Evolutionary conservation across 352 stramenopile species (phyloP).

Genomic region (Pythium chondricola): DNA sequence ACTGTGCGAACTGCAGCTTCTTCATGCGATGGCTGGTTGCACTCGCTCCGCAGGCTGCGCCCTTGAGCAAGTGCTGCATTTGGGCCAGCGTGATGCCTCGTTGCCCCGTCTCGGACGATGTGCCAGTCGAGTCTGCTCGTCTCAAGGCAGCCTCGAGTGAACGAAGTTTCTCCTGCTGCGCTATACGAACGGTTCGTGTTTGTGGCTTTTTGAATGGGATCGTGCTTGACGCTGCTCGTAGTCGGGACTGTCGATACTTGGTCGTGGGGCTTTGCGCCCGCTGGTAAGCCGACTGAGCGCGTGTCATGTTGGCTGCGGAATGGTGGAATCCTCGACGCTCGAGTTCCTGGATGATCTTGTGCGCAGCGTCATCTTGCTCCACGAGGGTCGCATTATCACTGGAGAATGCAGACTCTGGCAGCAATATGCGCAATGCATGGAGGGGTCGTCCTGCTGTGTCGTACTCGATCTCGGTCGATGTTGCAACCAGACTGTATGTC

Average conservation of each 20-base stretch:
- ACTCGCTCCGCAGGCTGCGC: background rate
- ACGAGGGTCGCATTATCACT: background rate
- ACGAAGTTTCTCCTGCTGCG: constrained; percentile 33
- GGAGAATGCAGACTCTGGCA: constrained; percentile 1
- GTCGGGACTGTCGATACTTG: too few relatives aligned
- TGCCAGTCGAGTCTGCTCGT: background rate
- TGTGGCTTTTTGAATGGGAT: too few relatives aligned
- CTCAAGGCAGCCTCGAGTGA: constrained; percentile 30
- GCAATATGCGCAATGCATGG: constrained; percentile 6
- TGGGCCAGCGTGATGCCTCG: constrained; percentile 9
- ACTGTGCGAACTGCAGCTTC: constrained; percentile 24
- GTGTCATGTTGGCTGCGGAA: too few relatives aligned
- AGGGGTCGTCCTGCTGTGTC: constrained; percentile 12
- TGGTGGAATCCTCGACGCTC: too few relatives aligned
- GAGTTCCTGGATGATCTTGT: too few relatives aligned
- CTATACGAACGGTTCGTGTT: constrained; percentile 1
- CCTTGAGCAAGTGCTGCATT: constrained; percentile 16
- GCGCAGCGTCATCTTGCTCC: background rate
- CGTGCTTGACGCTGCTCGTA: too few relatives aligned
- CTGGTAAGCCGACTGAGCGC: too few relatives aligned
- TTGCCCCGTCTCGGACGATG: background rate
- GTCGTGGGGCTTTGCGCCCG: too few relatives aligned
- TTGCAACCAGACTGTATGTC: constrained; percentile 12
- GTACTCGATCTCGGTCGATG: constrained; percentile 14
- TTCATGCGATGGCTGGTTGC: constrained; percentile 3